phyloP scores from a whole-genome alignment of 495 filamentous ascomycete species.

The Aspergillus indologenus region DNA sequence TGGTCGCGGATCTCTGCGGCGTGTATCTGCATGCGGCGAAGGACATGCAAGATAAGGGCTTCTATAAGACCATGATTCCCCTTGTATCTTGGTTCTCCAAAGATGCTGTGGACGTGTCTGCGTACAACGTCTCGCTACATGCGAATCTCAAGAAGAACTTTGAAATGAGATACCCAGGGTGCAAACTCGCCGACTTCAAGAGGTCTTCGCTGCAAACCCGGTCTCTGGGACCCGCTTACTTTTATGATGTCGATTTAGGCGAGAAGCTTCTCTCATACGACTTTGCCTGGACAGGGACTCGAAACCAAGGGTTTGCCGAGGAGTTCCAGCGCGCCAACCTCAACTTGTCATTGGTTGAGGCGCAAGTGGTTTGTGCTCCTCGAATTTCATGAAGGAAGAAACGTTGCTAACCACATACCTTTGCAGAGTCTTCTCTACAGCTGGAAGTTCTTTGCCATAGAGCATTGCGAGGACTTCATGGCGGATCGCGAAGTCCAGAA shows the following conservation, averaged over 20 bases:
- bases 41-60: conserved; percentile 62
- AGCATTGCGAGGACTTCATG: conserved; percentile 69
- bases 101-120: conserved; percentile 66
- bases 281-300: conserved; percentile 66
- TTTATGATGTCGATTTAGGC: conserved; percentile 74
- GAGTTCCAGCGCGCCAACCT: conserved; percentile 84
- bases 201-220: conserved; percentile 61
- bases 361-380: conserved; percentile 69
- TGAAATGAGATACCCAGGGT: conserved; percentile 66
- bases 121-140: conserved; percentile 84
- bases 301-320: conserved; percentile 65
- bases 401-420: conserved; percentile 2
- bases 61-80: conserved; percentile 65
- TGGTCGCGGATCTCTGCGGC: conserved; percentile 82
- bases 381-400: neutral
- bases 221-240: conserved; percentile 68
- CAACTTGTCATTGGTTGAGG: conserved; percentile 86
- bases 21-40: conserved; percentile 83
- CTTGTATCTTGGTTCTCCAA: conserved; percentile 73
- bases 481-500: conserved; percentile 62
- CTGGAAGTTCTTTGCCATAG: conserved; percentile 86
- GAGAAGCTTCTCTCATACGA: conserved; percentile 72
- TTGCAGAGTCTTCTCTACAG: conserved; percentile 72
- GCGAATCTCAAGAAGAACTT: conserved; percentile 82
- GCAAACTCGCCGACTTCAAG: conserved; percentile 71